Evolutionary conservation across 2,329 filamentous ascomycete genomes (phyloP), one percentile per base, ranked within the genome.

Genomic region (Xylariaceae sp.): DNA sequence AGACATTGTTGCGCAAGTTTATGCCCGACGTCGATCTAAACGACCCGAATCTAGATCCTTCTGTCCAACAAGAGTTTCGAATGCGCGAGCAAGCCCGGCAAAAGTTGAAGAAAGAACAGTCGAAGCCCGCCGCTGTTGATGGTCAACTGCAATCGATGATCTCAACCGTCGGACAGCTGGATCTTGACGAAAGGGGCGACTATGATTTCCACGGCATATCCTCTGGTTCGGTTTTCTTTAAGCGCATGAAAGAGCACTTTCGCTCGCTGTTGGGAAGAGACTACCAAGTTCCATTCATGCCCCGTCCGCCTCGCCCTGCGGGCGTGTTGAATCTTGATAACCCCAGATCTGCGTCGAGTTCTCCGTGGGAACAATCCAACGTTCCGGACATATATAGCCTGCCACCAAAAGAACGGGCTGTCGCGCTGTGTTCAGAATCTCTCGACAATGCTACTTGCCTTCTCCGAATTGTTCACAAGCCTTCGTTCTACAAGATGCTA

Each of bases 121-220:
- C 57, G 38, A 60, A 39, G 38, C 49, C 59, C 50, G 39, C 56
- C 49, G 48, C 19, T 65, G 69, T 34, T 34, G 88, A 91, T 51
- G 80, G 79, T 9, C 79, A 91, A 50, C 72, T 98, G 19, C 83
- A 91, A 59, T 95, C 90, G 19, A 97, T 98, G 91, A 89, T 97
- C 43, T 87, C 91, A 59, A 87, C 87, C 32, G 89, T 91, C 3
- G 93, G 91, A 28, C 87, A 90, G 60, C 74, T 98, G 15, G 91
- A 97, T 56, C 74, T 97, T 26, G 89, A 95, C 55, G 91, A 97
- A 53, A 81, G 83, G 54, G 91, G 91, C 32, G 82, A 93, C 54
- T 95, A 89, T 82, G 90, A 97, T 64, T 98, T 95, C 56, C 89
- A 95, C 59, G 93, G 93, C 36, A 86, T 87, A 49, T 96, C 91